Evolutionary conservation across 495 filamentous ascomycete species (phyloP).

Genomic region (Penicillium antarcticum): DNA sequence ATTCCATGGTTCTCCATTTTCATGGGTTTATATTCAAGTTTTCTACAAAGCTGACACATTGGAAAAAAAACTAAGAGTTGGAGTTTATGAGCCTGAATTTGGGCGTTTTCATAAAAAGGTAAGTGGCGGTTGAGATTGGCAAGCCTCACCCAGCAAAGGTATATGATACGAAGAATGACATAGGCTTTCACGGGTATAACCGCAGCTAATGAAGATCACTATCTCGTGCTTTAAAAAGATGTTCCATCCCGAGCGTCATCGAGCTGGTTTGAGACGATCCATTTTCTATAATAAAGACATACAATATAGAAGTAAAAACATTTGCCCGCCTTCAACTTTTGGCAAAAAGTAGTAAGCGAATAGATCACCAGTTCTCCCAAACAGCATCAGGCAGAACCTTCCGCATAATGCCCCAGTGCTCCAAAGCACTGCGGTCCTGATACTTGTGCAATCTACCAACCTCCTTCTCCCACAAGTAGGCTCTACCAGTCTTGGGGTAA

Average conservation of each 20-base stretch:
- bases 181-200: no score
- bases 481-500: conserved; percentile 29
- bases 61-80: no score
- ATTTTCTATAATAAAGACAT: not conserved
- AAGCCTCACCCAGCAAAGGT: no score
- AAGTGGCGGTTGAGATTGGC: no score
- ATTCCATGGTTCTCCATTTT: not conserved
- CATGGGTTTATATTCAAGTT: no score
- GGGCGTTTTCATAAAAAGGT: no score
- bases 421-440: conserved; percentile 70
- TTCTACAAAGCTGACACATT: no score
- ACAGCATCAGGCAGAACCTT: conserved; percentile 71
- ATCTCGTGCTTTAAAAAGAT: no score
- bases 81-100: no score
- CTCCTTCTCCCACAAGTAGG: conserved; percentile 25
- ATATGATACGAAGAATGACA: no score
- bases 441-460: conserved; percentile 61
- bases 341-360: not conserved
- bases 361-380: conserved; percentile 82
- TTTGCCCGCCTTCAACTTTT: not conserved
- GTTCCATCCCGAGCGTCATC: no score
- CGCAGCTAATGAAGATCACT: no score
- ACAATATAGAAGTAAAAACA: not conserved
- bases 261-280: not conserved
- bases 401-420: conserved; percentile 92